Base-by-base conservation (phyloP, 768 basidiomycete species). In the Calocybe cyanea region DNA sequence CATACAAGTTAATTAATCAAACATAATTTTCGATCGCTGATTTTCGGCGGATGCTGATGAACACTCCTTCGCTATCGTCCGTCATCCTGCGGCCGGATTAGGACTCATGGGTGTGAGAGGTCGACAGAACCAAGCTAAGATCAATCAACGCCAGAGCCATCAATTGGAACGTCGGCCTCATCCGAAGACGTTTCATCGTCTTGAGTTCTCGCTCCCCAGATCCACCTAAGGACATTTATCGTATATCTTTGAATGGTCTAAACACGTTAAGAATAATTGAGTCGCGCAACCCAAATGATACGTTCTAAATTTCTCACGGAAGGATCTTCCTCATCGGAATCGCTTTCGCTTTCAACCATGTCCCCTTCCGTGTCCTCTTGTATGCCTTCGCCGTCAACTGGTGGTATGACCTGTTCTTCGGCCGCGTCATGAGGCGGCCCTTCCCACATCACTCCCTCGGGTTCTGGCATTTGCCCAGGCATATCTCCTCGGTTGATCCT, bases 141-240 rank as follows among this genome's bases (percentile, higher is more conserved):
- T n/a, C 39, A 69, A 57, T 69, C 68, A 18, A 69, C 65, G 7
- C 63, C 67, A 38, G 31, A 58, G 25, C 58, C 53, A 56, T 64
- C 63, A 48, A 58, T 20, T 8, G 10, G 28, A 19, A 32, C 58
- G n/a, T 69, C 72, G 1, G 73, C 75, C 1, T 76, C 74, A 13
- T 69, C 70, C 1, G 71, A 71, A 30, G 66, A 65, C 15, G 70
- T 65, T 10, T 66, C 65, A 6, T 60, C 62, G 8, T 52, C 59
- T 18, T 53, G 52, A 1, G 58, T 38, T 19, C 14, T 35, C 7
- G 69, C 56, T 41, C 72, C 80, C 77, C 80, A 86, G 51, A 87
- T 73, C 7, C 81, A 65, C 41, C 73, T 75, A 32, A 87, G 48
- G 6, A 87, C 63, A 54, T 80, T 81, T 9, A 81, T 69, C 1